Conservation (phyloP, 83 land plant genomes). For the Picea abies region DNA sequence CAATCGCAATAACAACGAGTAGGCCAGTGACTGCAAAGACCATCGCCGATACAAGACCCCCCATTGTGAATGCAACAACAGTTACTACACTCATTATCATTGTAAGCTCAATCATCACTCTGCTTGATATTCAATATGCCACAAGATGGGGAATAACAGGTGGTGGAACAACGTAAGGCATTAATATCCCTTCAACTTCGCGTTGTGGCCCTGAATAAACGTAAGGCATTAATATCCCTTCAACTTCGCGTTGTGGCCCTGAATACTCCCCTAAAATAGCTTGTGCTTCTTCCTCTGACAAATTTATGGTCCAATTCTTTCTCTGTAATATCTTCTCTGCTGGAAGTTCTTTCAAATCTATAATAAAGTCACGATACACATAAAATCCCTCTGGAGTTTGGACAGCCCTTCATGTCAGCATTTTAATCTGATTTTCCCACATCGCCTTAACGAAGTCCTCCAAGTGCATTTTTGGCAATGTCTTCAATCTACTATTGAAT, state of each 20-base stretch:
- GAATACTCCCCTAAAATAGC: too few relatives aligned
- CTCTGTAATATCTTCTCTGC: slow-evolving; percentile 63
- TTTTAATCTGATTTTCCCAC: slow-evolving; percentile 55
- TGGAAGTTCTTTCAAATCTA: slow-evolving; percentile 75
- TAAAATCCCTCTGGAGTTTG: slow-evolving; percentile 15
- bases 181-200: too few relatives aligned
- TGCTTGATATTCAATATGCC: slow-evolving; percentile 81
- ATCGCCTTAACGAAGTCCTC: slow-evolving; percentile 61
- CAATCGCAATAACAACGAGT: slow-evolving; percentile 30
- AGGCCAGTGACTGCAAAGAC: slow-evolving; percentile 56
- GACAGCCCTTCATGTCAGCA: slow-evolving; percentile 55
- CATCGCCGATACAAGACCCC: slow-evolving; percentile 65
- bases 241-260: too few relatives aligned
- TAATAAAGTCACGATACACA: slow-evolving; percentile 68
- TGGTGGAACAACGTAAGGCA: slow-evolving; percentile 63
- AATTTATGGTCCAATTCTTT: slow-evolving; percentile 23
- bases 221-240: slow-evolving; percentile 31
- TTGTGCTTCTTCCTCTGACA: too few relatives aligned
- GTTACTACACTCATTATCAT: slow-evolving; percentile 62
- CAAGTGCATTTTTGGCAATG: slow-evolving; percentile 68
- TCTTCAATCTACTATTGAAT: slow-evolving; percentile 53
- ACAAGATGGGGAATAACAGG: slow-evolving; percentile 74
- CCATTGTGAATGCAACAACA: slow-evolving; percentile 61
- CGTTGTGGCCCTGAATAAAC: too few relatives aligned
- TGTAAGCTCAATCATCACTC: slow-evolving; percentile 74